These are phyloP conservation scores for Trichoderma asperellum DNA, from an alignment of 2,329 filamentous ascomycete species.

Conservation along the genomic window DNA sequence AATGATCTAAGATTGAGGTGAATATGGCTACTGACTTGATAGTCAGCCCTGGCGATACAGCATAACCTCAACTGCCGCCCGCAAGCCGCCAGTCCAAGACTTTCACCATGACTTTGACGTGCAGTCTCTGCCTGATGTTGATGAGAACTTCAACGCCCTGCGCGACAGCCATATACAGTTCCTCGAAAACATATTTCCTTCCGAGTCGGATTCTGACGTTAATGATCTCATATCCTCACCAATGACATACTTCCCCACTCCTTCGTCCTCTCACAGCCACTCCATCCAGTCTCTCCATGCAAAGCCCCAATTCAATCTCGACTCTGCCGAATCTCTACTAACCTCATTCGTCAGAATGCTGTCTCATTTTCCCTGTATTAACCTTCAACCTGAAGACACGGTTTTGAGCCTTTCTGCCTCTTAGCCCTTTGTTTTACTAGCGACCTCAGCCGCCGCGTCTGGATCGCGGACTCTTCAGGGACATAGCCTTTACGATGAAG, in stretches of 20 bases:
- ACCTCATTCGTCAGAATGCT: slow-evolving; percentile 50
- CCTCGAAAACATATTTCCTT: slow-evolving; percentile 48
- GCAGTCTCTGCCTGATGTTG: slow-evolving; percentile 42
- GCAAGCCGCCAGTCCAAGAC: slow-evolving; percentile 50
- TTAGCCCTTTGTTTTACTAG: slow-evolving; percentile 58
- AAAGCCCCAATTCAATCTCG: slow-evolving; percentile 59
- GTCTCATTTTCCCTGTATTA: slow-evolving; percentile 50
- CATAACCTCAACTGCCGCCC: slow-evolving; percentile 33
- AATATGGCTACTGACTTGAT: background rate
- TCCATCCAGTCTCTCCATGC: slow-evolving; percentile 48
- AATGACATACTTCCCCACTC: slow-evolving; percentile 35
- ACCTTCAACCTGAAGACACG: slow-evolving; percentile 46
- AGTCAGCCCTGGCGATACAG: slow-evolving; percentile 24
- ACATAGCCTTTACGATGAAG: slow-evolving; percentile 59
- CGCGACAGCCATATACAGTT: slow-evolving; percentile 48
- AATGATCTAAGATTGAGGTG: background rate
- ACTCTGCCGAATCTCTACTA: slow-evolving; percentile 54
- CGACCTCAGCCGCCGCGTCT: slow-evolving; percentile 57
- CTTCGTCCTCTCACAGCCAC: slow-evolving; percentile 39
- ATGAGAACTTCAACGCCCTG: slow-evolving; percentile 48
- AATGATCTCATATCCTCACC: slow-evolving; percentile 12
- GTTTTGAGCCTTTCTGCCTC: slow-evolving; percentile 50
- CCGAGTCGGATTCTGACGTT: slow-evolving; percentile 34
- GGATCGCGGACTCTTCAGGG: slow-evolving; percentile 54
- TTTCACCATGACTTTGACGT: slow-evolving; percentile 59